Evolutionary conservation across 2,329 filamentous ascomycete species (phyloP), one percentile per base, ranked within the genome.

Genomic region (Fusarium mangiferae): DNA sequence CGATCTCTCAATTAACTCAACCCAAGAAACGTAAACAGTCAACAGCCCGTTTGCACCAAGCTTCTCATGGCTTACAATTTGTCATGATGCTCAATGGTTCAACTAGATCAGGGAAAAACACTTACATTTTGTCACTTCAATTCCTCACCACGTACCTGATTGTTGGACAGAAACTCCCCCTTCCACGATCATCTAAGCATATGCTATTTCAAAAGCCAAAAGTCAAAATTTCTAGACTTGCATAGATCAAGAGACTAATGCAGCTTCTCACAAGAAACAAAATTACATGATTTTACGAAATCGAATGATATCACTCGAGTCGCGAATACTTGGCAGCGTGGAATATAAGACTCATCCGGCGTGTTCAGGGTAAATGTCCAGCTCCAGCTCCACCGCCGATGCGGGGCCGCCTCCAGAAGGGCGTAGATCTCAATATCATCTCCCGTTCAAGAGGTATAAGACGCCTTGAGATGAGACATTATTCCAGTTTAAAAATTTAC

Each of bases 301-400:
- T 61, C 7, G 14, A 35, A 48, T 18, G 42, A 61, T n/a, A 61
- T 15, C 22, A 18, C 18, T 44, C 20, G 2, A 33, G 20, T 24
- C 46, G 33, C 7, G 36, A 45, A 24, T 22, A 48, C 26, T 46
- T 41, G 61, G 36, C 57, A 58, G n/a, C 26, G 26, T 55, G 51
- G 14, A 55, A 38, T 44, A 17, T 33, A 67, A 61, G 65, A 67
- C 65, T 68, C 62, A 61, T 14, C 46, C 72, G 68, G 57, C 60
- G 49, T 51, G 65, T 73, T 49, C 52, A 75, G 64, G 72, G 65
- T 73, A 67, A 61, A 42, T 38, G 38, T 35, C 44, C 49, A 65
- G 59, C 44, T 52, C 68, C 72, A 62, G 59, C 46, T 52, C 68
- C 72, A 62, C 39, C 18, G 22, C 49, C 48, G 46, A 58, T 56